Evolutionary conservation across 495 filamentous ascomycete genomes (phyloP).

Genomic region (Talaromyces wortmannii): DNA sequence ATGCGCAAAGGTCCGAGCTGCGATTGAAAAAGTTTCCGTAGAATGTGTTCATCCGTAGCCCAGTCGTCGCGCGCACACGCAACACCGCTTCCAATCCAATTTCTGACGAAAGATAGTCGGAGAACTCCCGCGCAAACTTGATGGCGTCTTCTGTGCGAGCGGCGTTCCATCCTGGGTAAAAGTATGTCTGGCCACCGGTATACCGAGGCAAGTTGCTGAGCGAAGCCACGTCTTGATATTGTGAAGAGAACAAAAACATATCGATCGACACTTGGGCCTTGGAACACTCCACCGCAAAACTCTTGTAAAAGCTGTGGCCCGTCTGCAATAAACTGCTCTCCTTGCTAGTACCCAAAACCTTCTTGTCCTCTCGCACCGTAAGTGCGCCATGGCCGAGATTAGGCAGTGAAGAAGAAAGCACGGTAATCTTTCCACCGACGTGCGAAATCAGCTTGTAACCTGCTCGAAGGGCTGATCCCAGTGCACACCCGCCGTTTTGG

Average conservation of each 20-base stretch:
- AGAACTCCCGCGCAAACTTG: constrained; percentile 95
- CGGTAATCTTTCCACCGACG: constrained; percentile 88
- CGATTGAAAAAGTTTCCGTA: constrained; percentile 99
- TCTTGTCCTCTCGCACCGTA: constrained; percentile 94
- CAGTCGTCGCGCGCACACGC: constrained; percentile 89
- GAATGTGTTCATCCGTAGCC: constrained; percentile 92
- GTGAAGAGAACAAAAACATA: constrained; percentile 97
- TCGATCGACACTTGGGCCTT: constrained; percentile 98
- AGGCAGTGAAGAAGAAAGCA: constrained; percentile 83
- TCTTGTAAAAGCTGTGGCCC: constrained; percentile 94
- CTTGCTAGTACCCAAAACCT: constrained; percentile 88
- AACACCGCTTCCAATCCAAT: constrained; percentile 96
- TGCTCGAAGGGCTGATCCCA: constrained; percentile 87
- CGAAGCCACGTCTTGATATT: constrained; percentile 95
- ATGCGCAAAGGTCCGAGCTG: constrained; percentile 92
- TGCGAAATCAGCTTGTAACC: constrained; percentile 93
- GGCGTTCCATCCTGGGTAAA: constrained; percentile 97
- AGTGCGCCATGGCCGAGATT: constrained; percentile 86
- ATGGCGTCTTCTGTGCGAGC: constrained; percentile 88
- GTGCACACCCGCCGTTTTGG: constrained; percentile 75
- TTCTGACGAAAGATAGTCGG: constrained; percentile 89
- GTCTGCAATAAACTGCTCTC: constrained; percentile 85
- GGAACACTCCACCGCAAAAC: constrained; percentile 96
- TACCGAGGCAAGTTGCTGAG: constrained; percentile 91
- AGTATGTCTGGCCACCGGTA: constrained; percentile 96